These are phyloP conservation scores for Scedosporium minutisporum DNA, from an alignment of 2,329 filamentous ascomycete species.

Conservation along the genomic window DNA sequence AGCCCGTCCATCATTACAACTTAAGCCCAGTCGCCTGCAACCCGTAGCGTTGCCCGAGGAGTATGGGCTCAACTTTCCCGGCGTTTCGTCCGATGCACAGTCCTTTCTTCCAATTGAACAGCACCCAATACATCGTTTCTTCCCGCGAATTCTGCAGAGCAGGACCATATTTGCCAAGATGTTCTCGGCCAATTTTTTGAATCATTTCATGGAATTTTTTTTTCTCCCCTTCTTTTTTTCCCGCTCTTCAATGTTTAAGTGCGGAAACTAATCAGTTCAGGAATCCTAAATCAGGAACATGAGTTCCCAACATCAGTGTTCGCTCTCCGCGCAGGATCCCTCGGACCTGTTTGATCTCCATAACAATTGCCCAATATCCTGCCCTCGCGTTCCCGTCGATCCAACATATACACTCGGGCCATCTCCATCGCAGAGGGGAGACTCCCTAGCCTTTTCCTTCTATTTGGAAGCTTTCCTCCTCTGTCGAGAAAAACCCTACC, in stretches of 20 bases:
- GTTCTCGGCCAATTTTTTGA: neutral
- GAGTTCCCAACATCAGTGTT: too few species aligned
- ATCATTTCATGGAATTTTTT: neutral
- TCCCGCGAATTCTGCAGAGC: neutral
- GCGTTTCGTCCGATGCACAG: constrained; percentile 3
- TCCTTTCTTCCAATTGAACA: neutral
- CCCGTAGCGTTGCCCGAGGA: constrained; percentile 3
- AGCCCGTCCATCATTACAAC: too few species aligned
- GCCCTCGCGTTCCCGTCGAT: neutral
- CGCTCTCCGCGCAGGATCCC: neutral
- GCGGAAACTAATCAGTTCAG: too few species aligned
- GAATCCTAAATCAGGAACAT: too few species aligned
- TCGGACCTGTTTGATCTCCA: neutral
- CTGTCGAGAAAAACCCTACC: neutral
- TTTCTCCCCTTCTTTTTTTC: neutral
- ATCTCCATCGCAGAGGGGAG: neutral
- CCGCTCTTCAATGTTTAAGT: neutral
- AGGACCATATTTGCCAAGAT: too few species aligned
- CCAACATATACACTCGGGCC: neutral
- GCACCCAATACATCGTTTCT: neutral
- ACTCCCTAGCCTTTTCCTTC: neutral
- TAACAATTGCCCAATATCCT: neutral
- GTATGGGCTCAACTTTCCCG: constrained; percentile 3
- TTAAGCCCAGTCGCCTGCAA: neutral
- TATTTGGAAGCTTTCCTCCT: neutral